Base-by-base conservation (phyloP, 495 filamentous ascomycete species). In the Penicillium angulare region DNA sequence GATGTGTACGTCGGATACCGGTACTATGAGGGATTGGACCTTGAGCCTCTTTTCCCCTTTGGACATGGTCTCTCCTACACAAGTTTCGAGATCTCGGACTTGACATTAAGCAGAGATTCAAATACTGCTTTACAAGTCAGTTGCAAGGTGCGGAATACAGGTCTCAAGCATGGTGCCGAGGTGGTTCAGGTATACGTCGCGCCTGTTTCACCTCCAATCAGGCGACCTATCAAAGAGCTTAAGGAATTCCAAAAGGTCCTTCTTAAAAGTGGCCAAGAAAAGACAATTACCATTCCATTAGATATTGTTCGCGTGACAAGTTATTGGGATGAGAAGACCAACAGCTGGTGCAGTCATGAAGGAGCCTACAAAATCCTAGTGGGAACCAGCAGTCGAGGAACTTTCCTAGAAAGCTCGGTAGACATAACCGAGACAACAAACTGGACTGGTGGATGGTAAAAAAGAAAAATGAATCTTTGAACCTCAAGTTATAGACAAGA, bases 21-120 rank as follows among this genome's bases (percentile, higher is more conserved):
- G 12, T 39, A 39, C 36, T 39, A 39, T 18, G 36, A 39, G 2
- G 18, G 18, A 22, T 9, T 22, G 15, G 77, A 79, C 23, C 78
- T 86, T 43, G 68, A 61, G 1, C 82, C 83, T 0, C 68, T 79
- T 3, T 89, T 80, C 55, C 79, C 80, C 45, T 89, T 88, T 52
- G 87, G 86, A 12, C 87, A 78, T 43, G 86, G 86, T 0, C 64
- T 88, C 2, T 77, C 78, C 16, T 88, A 88, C 56, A 86, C 85
- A 3, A 82, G 72, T 0, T 90, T 88, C 59, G 47, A 63, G 8
- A 85, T 89, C 56, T 74, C 55, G 0, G 12, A 45, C 8, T 27
- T 66, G 22, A 22, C 34, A 9, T 20, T 59, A 7, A 23, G 50
- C 17, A 7, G 27, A 31, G 39, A 38, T 16, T 43, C 38, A 6